Evolutionary conservation across 106 monocot species (phyloP), one percentile per base, ranked within the genome.

Genomic region (Cymbidium sinense): DNA sequence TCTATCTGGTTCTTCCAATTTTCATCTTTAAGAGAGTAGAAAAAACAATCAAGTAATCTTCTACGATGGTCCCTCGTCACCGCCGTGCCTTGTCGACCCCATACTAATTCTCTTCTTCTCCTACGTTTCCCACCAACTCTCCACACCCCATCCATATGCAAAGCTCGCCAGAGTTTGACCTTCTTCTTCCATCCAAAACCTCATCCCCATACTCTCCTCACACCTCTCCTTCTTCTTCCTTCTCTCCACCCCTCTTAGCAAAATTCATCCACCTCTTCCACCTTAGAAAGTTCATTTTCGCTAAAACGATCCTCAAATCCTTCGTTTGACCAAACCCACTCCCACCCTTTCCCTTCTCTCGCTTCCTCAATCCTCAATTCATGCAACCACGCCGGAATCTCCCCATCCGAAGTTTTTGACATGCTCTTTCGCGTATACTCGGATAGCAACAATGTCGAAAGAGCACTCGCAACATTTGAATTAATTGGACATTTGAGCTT

Each of bases 341-440:
- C 70, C 21, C 25, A 54, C 50, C 85, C 88, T 1, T 86, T 91
- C 75, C 69, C 75, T 70, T 75, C 85, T 76, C 23, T 93, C 23
- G 82, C 83, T 39, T 78, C 88, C 43, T 70, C 83, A n/a, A 75
- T 91, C 61, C 77, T 82, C 18, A 36, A 50, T 23, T 80, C 83
- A 21, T 79, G 82, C 85, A 70, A 30, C 6, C 27, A 47, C 33
- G 52, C 79, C 25, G 31, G 64, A 11, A 74, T 81, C 69, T 64
- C 86, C 34, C 41, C 76, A 31, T 2, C 78, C n/a, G 77, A 55
- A 15, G 83, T 77, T 37, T 70, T 91, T 72, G 91, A 94, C 85
- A 87, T 94, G 88, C 88, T 94, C 36, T 88, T 98, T 82, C 78
- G 91, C 51, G 88, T 87, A 18, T 98, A 91, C 75, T 83, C 91